Conservation (phyloP, 2,329 filamentous ascomycete species). For the Diplocarpon mali region DNA sequence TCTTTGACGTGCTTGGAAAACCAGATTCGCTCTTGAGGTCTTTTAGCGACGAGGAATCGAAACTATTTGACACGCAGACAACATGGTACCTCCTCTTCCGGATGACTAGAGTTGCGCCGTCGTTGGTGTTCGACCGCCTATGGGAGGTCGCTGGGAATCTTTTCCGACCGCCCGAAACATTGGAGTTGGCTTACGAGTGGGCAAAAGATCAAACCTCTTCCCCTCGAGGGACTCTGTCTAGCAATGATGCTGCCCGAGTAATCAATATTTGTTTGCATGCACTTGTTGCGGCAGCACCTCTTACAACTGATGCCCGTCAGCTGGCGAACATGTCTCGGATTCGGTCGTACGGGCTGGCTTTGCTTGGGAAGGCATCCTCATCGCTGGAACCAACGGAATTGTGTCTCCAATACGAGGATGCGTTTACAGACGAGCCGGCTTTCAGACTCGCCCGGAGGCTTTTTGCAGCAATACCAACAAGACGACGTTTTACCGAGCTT, state of each 20-base stretch:
- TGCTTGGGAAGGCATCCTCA: constrained; percentile 36
- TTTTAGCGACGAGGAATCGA: constrained; percentile 39
- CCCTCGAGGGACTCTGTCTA: constrained; percentile 16
- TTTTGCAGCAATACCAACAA: constrained; percentile 40
- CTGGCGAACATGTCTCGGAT: constrained; percentile 51
- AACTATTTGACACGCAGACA: constrained; percentile 47
- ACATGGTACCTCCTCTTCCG: constrained; percentile 53
- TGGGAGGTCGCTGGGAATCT: constrained; percentile 50
- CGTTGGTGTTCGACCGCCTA: constrained; percentile 50
- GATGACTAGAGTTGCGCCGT: constrained; percentile 45
- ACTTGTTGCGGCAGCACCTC: constrained; percentile 45
- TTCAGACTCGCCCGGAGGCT: constrained; percentile 47
- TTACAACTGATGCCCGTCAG: constrained; percentile 20
- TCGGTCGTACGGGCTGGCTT: constrained; percentile 32
- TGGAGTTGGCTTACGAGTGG: constrained; percentile 20
- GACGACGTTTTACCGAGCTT: constrained; percentile 23
- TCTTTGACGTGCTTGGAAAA: constrained; percentile 52
- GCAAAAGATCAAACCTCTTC: constrained; percentile 11
- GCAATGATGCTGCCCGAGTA: constrained; percentile 22
- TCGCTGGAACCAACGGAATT: constrained; percentile 37
- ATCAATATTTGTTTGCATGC: constrained; percentile 51
- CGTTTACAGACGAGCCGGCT: constrained; percentile 49
- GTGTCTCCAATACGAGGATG: constrained; percentile 51
- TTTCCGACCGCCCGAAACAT: constrained; percentile 39
- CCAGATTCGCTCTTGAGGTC: constrained; percentile 43